Conservation (phyloP, 768 basidiomycete species). For the Lactifluus pinguis region DNA sequence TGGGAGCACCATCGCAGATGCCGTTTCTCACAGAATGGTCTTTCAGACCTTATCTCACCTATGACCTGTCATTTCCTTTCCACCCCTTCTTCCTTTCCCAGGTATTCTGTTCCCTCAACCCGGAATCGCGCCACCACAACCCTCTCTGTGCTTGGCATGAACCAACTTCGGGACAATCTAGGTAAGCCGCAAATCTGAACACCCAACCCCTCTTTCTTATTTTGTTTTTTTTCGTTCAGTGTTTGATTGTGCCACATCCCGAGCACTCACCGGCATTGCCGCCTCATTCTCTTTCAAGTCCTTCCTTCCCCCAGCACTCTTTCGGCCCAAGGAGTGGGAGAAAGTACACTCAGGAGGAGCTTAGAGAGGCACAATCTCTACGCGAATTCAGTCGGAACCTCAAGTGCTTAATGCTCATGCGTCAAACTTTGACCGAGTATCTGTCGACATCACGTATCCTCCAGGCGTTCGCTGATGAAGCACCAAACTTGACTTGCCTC, state of each 20-base stretch:
- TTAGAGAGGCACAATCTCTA: no score
- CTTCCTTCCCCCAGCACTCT: conserved; percentile 3
- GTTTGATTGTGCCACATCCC: not conserved
- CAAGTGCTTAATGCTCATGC: no score
- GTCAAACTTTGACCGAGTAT: not conserved
- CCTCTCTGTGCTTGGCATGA: not conserved
- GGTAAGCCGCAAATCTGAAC: not conserved
- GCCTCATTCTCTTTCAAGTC: not conserved
- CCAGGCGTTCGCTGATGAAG: conserved; percentile 2
- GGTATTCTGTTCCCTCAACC: not conserved
- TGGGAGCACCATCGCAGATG: no score
- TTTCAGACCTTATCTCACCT: no score
- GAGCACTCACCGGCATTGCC: no score
- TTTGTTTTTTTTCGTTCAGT: not conserved
- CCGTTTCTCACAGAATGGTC: no score
- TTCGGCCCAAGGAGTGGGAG: no score
- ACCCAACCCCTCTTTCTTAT: no score
- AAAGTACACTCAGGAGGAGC: no score
- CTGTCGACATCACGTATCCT: conserved; percentile 12
- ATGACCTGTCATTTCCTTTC: conserved; percentile 93
- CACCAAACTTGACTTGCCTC: conserved; percentile 10
- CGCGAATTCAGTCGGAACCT: no score
- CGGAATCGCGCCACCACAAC: no score
- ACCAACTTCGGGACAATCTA: not conserved
- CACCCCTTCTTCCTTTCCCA: not conserved